Base-by-base conservation (phyloP, 441 rosid species). In the Cnidoscolus chayamansa region DNA sequence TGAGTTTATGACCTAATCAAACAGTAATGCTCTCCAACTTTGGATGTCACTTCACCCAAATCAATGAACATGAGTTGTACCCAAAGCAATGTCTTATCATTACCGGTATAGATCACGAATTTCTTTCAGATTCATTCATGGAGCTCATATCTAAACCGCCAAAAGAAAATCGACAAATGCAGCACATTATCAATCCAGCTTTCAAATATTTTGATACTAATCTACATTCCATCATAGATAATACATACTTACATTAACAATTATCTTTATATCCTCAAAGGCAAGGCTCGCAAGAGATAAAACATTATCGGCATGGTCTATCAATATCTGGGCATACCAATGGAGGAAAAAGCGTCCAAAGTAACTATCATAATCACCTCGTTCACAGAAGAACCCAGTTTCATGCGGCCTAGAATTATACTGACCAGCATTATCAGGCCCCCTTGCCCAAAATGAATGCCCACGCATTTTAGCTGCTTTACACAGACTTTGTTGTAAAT, bases 341-440 rank as follows among this genome's bases (percentile, higher is more conserved):
- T 81, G 79, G 74, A 95, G 99, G 79, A 95, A 93, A 85, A 95
- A 95, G 66, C 91, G 89, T 19, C 99, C 98, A 63, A 84, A 93
- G 78, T 86, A 88, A 59, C 97, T 86, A 80, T 88, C 97, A 40
- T 93, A 95, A 80, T 90, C 98, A 76, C 99, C 99, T 74, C 92
- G 93, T 68, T 95, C 99, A 83, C 95, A 91, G 80, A 95, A 95
- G 89, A 95, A 95, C 67, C 92, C 89, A 40, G 98, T 95, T 79
- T 88, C 97, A 55, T 91, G 87, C 16, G 99, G 99, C 75, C 81
- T 90, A 64, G 98, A 90, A 83, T 91, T 95, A 80, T 95, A 93
- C 9, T 90, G 86, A 55, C 99, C 99, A 1, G 88, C 86, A 80
- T 93, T 90, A 65, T 93, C 97, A 72, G 98, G 99, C n/a, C 92